A percentile compares a stretch with the other conserved stretches of the same genome.
Evolutionary conservation across 1,284 basidiomycete genomes (phyloP).

Genomic region (Microbotryomycetes sp.): DNA sequence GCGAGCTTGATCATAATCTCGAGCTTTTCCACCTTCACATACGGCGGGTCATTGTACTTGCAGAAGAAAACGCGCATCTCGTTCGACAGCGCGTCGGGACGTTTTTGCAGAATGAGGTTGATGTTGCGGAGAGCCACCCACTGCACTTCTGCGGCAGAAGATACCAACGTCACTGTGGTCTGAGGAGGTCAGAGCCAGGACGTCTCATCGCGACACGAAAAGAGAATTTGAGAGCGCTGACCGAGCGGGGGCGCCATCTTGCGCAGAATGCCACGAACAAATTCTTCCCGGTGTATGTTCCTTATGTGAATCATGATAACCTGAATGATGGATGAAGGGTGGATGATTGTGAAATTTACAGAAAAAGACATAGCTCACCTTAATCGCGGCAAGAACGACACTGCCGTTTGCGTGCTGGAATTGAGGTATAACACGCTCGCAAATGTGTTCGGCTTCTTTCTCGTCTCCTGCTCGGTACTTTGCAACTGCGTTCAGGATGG

Average conservation of each 20-base stretch:
- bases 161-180: conserved; percentile 50
- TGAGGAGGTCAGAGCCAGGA: conserved; percentile 42
- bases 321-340: conserved; percentile 42
- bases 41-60: conserved; percentile 98
- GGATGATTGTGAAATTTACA: neutral
- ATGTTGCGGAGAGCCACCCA: conserved; percentile 97
- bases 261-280: conserved; percentile 75
- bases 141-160: conserved; percentile 64
- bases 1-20: conserved; percentile 97
- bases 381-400: conserved; percentile 90
- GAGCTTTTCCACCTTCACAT: conserved; percentile 96
- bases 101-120: conserved; percentile 89
- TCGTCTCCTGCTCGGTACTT: conserved; percentile 76
- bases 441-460: conserved; percentile 96
- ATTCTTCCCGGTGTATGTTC: conserved; percentile 70
- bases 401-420: conserved; percentile 96
- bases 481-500: conserved; percentile 77
- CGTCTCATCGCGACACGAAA: neutral
- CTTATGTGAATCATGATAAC: conserved; percentile 97
- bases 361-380: conserved; percentile 58
- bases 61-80: conserved; percentile 99
- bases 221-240: conserved; percentile 28
- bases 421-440: conserved; percentile 94
- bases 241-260: conserved; percentile 96
- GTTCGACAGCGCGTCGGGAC: conserved; percentile 77